A percentile compares a stretch with the other conserved stretches of the same genome.
phyloP scores from a whole-genome alignment of 2,329 filamentous ascomycete genomes.

The Botrytis sinoallii region DNA sequence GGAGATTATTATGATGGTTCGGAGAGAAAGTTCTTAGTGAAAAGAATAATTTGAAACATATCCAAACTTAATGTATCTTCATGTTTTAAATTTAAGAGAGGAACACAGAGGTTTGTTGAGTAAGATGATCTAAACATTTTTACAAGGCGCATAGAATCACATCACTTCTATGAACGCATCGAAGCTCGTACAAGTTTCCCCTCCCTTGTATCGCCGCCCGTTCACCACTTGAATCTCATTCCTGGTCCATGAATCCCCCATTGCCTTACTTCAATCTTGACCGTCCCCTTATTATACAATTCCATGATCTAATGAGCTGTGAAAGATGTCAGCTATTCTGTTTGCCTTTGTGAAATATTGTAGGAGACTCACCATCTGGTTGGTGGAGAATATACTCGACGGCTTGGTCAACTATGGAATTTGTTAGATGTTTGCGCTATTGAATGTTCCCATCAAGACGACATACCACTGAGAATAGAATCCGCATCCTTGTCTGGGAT shows the following conservation, averaged over 20 bases:
- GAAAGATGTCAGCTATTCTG: background rate
- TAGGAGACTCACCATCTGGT: slow-evolving; percentile 63
- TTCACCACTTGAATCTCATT: slow-evolving; percentile 20
- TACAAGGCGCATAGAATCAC: slow-evolving; percentile 37
- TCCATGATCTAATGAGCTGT: slow-evolving; percentile 36
- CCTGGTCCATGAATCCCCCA: slow-evolving; percentile 24
- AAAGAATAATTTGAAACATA: background rate
- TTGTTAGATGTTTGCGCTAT: slow-evolving; percentile 6
- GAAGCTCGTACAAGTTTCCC: slow-evolving; percentile 33
- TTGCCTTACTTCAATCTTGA: slow-evolving; percentile 16
- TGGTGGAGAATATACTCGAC: slow-evolving; percentile 72
- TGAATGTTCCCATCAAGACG: background rate
- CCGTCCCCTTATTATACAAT: slow-evolving; percentile 33
- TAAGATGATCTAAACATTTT: slow-evolving; percentile 39
- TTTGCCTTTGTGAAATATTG: background rate
- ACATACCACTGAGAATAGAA: slow-evolving; percentile 71
- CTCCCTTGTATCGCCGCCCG: slow-evolving; percentile 20
- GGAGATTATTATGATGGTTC: slow-evolving; percentile 6
- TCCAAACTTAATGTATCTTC: slow-evolving; percentile 2
- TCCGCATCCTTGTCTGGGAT: slow-evolving; percentile 79
- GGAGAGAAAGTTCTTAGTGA: background rate
- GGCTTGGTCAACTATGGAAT: slow-evolving; percentile 64
- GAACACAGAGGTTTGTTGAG: slow-evolving; percentile 25
- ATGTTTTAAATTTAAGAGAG: slow-evolving; percentile 15
- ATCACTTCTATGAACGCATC: slow-evolving; percentile 33